Conservation (phyloP, 2,329 filamentous ascomycete species). For the Clathrospora elynae region DNA sequence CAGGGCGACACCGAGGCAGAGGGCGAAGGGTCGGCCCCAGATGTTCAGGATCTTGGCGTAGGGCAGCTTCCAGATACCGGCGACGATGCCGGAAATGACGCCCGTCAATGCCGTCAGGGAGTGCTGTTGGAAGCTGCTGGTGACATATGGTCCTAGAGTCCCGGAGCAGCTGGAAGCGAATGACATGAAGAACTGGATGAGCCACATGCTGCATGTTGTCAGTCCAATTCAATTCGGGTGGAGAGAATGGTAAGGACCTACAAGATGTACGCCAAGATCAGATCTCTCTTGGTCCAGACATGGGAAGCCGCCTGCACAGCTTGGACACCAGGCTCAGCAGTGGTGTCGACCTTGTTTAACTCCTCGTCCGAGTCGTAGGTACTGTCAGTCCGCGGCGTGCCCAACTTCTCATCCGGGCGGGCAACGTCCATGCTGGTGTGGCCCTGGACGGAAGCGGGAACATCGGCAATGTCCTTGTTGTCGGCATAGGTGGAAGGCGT, state of each 20-base stretch:
- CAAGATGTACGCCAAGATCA: slow-evolving; percentile 39
- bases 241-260: slow-evolving; percentile 13
- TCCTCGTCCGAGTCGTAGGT: slow-evolving; percentile 34
- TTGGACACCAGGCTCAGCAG: slow-evolving; percentile 38
- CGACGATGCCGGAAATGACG: slow-evolving; percentile 48
- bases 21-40: slow-evolving; percentile 49
- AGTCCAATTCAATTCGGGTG: slow-evolving; percentile 4
- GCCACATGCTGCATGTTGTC: slow-evolving; percentile 35
- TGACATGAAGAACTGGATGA: slow-evolving; percentile 56
- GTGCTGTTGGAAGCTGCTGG: slow-evolving; percentile 45
- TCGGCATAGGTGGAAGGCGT: slow-evolving; percentile 16
- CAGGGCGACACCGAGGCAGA: slow-evolving; percentile 41
- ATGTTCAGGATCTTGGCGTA: slow-evolving; percentile 53
- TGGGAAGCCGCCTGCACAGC: slow-evolving; percentile 35
- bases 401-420: slow-evolving; percentile 37
- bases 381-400: slow-evolving; percentile 23
- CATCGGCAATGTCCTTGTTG: slow-evolving; percentile 34
- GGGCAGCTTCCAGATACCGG: slow-evolving; percentile 49
- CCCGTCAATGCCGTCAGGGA: slow-evolving; percentile 47
- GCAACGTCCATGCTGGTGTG: slow-evolving; percentile 35
- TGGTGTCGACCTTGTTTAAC: slow-evolving; percentile 40
- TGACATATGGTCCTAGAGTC: slow-evolving; percentile 51
- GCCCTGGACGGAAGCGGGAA: slow-evolving; percentile 36
- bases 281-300: slow-evolving; percentile 36
- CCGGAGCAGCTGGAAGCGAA: slow-evolving; percentile 51